A percentile compares a stretch with the other conserved stretches of the same genome.
Conservation (phyloP, 2,329 filamentous ascomycete species). For the Conoideocrella luteorostrata region DNA sequence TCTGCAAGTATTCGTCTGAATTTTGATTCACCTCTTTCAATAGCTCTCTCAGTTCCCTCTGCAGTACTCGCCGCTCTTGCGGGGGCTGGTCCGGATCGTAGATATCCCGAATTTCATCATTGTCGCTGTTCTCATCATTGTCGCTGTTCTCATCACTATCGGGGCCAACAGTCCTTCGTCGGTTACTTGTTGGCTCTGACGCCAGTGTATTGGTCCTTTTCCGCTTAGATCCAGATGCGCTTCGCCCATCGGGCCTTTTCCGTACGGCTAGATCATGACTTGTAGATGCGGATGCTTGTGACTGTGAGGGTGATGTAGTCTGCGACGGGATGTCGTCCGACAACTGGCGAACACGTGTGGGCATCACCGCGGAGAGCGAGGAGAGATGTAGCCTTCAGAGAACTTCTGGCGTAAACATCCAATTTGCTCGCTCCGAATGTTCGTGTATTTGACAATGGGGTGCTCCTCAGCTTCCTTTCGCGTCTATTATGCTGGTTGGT, state of each 20-base stretch:
- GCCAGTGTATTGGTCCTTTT: conserved; percentile 22
- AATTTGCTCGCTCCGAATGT: no score
- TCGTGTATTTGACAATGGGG: no score
- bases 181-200: conserved; percentile 17
- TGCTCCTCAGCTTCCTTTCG: no score
- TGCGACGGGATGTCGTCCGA: conserved; percentile 12
- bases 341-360: conserved; percentile 16
- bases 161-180: conserved; percentile 12
- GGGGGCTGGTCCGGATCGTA: conserved; percentile 83
- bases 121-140: conserved; percentile 12
- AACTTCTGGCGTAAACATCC: no score
- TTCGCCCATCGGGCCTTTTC: conserved; percentile 17
- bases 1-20: conserved; percentile 64
- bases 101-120: conserved; percentile 28
- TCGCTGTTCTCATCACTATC: conserved; percentile 14
- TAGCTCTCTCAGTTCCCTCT: conserved; percentile 65
- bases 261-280: conserved; percentile 18
- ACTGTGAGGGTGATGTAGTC: conserved; percentile 15
- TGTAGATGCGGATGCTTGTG: conserved; percentile 13
- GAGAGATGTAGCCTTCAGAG: no score
- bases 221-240: conserved; percentile 22
- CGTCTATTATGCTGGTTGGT: no score
- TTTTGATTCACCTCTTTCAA: conserved; percentile 55
- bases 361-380: conserved; percentile 13
- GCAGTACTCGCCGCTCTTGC: conserved; percentile 64